Evolutionary conservation across 2,329 filamentous ascomycete genomes (phyloP).

Genomic region (Alternaria gaisen): DNA sequence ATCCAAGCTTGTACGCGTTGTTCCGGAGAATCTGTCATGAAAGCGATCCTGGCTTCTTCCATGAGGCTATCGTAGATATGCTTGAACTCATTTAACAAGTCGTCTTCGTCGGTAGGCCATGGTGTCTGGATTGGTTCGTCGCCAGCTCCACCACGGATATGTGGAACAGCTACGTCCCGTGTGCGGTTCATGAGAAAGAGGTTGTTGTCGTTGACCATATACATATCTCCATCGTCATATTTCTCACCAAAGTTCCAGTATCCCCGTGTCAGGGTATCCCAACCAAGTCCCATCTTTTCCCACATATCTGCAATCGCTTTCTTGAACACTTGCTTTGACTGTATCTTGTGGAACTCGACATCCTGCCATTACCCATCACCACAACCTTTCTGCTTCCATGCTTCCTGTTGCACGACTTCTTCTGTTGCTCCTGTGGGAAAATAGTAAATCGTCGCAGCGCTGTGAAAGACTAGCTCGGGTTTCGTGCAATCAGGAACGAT

Average conservation of each 20-base stretch:
- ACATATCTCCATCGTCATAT: conserved; percentile 17
- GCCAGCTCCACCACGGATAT: background rate
- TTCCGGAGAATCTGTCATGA: background rate
- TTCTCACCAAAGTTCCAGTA: conserved; percentile 14
- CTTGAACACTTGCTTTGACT: conserved; percentile 23
- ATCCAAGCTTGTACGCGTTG: conserved; percentile 6
- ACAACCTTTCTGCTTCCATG: conserved; percentile 1
- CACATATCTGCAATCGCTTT: conserved; percentile 12
- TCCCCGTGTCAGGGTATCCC: background rate
- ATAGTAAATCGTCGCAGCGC: conserved; percentile 2
- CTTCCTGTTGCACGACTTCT: background rate
- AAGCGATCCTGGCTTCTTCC: background rate
- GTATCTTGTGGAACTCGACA: conserved; percentile 14
- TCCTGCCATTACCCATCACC: background rate
- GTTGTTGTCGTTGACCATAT: conserved; percentile 13
- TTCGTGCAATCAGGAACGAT: conserved; percentile 4
- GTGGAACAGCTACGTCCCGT: background rate
- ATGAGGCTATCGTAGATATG: conserved; percentile 2
- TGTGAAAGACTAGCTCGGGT: conserved; percentile 15
- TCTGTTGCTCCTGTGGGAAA: background rate
- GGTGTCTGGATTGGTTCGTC: background rate
- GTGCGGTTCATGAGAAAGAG: background rate
- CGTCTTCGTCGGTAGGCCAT: background rate
- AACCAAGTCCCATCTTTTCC: conserved; percentile 2
- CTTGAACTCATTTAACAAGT: background rate